Evolutionary conservation across 1,284 basidiomycete species (phyloP).

Genomic region (Cutaneotrichosporon mucoides): DNA sequence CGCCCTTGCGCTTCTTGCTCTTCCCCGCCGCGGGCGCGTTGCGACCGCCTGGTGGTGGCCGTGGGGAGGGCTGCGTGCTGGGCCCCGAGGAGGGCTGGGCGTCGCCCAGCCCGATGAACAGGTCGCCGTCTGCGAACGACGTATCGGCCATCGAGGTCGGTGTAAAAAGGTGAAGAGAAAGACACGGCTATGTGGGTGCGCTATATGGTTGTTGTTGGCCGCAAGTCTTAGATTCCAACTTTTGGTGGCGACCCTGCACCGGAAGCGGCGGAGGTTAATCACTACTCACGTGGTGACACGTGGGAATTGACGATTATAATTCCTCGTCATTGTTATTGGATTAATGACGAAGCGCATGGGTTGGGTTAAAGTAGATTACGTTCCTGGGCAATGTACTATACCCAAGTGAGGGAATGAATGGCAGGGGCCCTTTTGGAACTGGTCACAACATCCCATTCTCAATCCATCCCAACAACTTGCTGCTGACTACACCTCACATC

Average conservation of each 20-base stretch:
- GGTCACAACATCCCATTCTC: no score
- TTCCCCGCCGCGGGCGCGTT: neutral
- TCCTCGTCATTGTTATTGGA: no score
- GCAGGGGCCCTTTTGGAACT: no score
- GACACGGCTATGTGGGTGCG: no score
- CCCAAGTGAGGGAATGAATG: no score
- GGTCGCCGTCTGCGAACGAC: slow-evolving; percentile 11
- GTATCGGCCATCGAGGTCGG: slow-evolving; percentile 2
- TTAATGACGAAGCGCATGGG: no score
- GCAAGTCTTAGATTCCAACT: neutral
- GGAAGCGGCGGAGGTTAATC: neutral
- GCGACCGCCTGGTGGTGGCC: neutral
- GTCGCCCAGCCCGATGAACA: slow-evolving; percentile 16
- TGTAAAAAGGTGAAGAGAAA: neutral
- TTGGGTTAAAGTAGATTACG: no score
- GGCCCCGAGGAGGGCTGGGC: neutral
- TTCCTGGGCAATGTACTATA: no score
- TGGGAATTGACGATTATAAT: neutral
- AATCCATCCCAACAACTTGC: no score
- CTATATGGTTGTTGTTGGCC: neutral
- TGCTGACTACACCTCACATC: no score
- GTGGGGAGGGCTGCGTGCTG: neutral
- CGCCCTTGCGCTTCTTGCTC: slow-evolving; percentile 9
- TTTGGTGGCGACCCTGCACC: neutral
- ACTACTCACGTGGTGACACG: neutral